Evolutionary conservation across 2,329 filamentous ascomycete species (phyloP).

Genomic region (Pyricularia pennisetigena): DNA sequence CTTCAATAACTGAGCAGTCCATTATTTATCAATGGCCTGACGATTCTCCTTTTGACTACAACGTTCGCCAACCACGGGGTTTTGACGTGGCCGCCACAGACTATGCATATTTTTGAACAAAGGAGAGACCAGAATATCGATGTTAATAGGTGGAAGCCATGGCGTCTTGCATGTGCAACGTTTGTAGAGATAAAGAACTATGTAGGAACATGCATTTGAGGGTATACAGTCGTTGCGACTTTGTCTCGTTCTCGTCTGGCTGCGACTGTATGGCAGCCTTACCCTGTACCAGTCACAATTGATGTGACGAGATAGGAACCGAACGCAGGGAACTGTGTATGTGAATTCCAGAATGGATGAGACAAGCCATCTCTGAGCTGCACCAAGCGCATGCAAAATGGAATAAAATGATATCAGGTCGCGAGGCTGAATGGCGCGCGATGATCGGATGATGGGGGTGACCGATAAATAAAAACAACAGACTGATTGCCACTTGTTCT

Average conservation of each 20-base stretch:
- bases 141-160: not conserved
- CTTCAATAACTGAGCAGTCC: not conserved
- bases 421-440: not conserved
- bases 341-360: too few species aligned
- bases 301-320: not conserved
- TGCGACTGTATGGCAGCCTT: not conserved
- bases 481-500: not conserved
- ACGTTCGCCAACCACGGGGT: not conserved
- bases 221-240: too few species aligned
- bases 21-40: not conserved
- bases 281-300: not conserved
- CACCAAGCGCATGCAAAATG: too few species aligned
- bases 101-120: not conserved
- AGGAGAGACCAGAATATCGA: not conserved
- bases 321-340: not conserved
- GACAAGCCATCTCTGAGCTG: too few species aligned
- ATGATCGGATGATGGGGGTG: not conserved
- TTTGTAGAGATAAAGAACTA: not conserved
- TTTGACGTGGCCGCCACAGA: not conserved
- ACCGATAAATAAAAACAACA: not conserved
- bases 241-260: not conserved
- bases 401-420: not conserved
- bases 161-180: not conserved
- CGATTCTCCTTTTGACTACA: not conserved
- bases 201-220: not conserved